A percentile compares a stretch with the other conserved stretches of the same genome.
phyloP scores from a whole-genome alignment of 345 rosid genomes.

The Hibiscus trionum region DNA sequence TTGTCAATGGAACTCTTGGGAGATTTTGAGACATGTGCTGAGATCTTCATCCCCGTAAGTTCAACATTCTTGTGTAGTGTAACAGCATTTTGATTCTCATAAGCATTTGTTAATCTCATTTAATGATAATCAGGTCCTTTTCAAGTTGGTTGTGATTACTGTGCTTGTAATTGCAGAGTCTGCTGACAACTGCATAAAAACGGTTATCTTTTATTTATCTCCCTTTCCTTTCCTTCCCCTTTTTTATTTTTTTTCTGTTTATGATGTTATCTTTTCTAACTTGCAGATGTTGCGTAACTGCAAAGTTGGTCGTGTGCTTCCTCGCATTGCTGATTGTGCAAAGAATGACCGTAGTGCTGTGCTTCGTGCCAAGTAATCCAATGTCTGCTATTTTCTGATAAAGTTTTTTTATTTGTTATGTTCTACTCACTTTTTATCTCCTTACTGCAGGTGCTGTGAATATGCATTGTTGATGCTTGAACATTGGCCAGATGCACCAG shows the following conservation, averaged over 20 bases:
- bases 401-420: slow-evolving; percentile 15
- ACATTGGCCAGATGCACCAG: slow-evolving; percentile 98
- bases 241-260: slow-evolving; percentile 1
- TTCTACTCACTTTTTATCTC: background rate
- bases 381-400: background rate
- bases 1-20: slow-evolving; percentile 94
- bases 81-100: slow-evolving; percentile 13
- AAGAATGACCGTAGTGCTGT: slow-evolving; percentile 86
- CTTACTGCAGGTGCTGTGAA: slow-evolving; percentile 77
- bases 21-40: slow-evolving; percentile 94
- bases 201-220: slow-evolving; percentile 34
- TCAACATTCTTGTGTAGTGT: slow-evolving; percentile 11
- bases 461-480: slow-evolving; percentile 86
- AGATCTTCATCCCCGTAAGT: slow-evolving; percentile 88
- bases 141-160: slow-evolving; percentile 99
- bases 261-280: slow-evolving; percentile 13
- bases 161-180: slow-evolving; percentile 99
- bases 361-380: slow-evolving; percentile 78
- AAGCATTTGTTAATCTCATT: slow-evolving; percentile 22
- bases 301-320: slow-evolving; percentile 86
- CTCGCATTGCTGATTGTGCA: slow-evolving; percentile 83
- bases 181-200: slow-evolving; percentile 96
- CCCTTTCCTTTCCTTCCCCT: background rate
- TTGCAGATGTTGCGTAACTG: slow-evolving; percentile 88
- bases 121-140: slow-evolving; percentile 81